phyloP scores from a whole-genome alignment of 2,329 filamentous ascomycete species.

The Phialocephala subalpina region DNA sequence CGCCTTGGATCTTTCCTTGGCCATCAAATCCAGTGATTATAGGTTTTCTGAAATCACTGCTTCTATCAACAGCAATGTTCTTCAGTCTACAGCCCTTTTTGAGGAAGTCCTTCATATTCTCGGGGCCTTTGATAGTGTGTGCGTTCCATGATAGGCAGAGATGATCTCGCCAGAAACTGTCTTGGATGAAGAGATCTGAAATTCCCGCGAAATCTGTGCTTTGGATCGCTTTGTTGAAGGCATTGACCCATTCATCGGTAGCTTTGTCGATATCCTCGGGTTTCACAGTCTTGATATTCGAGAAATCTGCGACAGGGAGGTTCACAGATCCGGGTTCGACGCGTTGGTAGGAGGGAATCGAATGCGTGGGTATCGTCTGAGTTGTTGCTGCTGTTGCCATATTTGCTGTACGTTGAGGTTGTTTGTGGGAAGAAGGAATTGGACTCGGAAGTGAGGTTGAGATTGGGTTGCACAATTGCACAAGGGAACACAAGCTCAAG shows the following conservation, averaged over 20 bases:
- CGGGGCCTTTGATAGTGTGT: conserved; percentile 54
- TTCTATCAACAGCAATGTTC: conserved; percentile 44
- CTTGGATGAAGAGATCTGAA: conserved; percentile 50
- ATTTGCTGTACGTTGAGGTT: neutral
- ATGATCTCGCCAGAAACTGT: conserved; percentile 65
- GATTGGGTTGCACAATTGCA: conserved; percentile 7
- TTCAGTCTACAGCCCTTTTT: conserved; percentile 51
- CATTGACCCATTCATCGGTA: conserved; percentile 48
- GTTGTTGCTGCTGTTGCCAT: conserved; percentile 28
- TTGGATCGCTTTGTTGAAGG: conserved; percentile 51
- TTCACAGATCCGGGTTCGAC: conserved; percentile 63
- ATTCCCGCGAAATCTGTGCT: conserved; percentile 47
- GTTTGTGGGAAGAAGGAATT: neutral
- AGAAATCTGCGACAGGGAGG: conserved; percentile 55
- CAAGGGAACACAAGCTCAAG: neutral
- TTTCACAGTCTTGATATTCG: conserved; percentile 41
- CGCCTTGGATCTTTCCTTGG: conserved; percentile 55
- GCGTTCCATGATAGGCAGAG: conserved; percentile 62
- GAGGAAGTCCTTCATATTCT: conserved; percentile 27
- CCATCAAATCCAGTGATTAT: conserved; percentile 55
- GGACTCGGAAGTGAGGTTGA: neutral
- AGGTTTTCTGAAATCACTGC: conserved; percentile 50
- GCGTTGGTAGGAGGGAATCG: conserved; percentile 49
- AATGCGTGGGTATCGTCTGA: conserved; percentile 22
- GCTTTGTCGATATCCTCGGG: conserved; percentile 46